Conservation (phyloP, 1,139 yeast species). For the Trichomonascaceae sp. region DNA sequence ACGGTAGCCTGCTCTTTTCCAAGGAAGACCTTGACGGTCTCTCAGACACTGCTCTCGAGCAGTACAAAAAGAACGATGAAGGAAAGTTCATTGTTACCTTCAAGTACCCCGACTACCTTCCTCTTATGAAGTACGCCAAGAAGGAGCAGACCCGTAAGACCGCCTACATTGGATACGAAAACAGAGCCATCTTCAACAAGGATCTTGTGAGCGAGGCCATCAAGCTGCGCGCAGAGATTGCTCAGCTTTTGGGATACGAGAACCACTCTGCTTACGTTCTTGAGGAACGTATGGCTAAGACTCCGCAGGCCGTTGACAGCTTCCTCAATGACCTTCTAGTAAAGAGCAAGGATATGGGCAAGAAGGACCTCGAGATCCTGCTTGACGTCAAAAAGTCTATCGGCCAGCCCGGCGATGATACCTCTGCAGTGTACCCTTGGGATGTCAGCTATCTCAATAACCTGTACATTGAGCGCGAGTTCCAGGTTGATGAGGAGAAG, state of each 20-base stretch:
- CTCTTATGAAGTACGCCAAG: conserved; percentile 60
- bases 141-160: conserved; percentile 49
- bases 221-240: conserved; percentile 45
- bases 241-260: conserved; percentile 49
- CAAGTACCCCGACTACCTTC: conserved; percentile 69
- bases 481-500: conserved; percentile 56
- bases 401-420: conserved; percentile 13
- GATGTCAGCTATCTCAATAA: conserved; percentile 58
- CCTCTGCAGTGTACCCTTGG: conserved; percentile 49
- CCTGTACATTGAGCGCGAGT: conserved; percentile 49
- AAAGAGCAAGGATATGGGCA: conserved; percentile 47
- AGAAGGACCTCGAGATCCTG: conserved; percentile 38
- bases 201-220: conserved; percentile 47
- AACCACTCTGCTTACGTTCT: conserved; percentile 56
- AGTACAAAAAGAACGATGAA: conserved; percentile 37
- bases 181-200: conserved; percentile 48
- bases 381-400: conserved; percentile 36
- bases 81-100: conserved; percentile 56
- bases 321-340: conserved; percentile 50
- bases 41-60: conserved; percentile 47
- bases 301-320: conserved; percentile 40
- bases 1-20: conserved; percentile 45
- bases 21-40: conserved; percentile 60
- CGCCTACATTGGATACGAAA: conserved; percentile 55
- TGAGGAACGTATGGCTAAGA: conserved; percentile 72